These are phyloP conservation scores for Butyriboletus loyo DNA, from an alignment of 768 basidiomycete species.

Conservation along the genomic window DNA sequence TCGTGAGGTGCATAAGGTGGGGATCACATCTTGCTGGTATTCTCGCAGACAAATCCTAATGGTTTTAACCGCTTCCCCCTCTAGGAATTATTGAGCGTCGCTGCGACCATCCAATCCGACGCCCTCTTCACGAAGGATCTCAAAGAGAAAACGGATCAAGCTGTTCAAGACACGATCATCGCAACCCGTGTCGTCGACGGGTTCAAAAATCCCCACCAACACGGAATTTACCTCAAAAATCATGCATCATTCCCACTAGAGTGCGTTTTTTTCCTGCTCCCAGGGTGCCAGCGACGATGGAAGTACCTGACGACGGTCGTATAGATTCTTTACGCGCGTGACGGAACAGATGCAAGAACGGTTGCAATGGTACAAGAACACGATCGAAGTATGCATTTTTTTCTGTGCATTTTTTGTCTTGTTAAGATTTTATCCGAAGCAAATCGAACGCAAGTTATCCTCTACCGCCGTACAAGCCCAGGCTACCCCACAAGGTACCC, in stretches of 20 bases:
- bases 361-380: conserved; percentile 74
- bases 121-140: conserved; percentile 64
- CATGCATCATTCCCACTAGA: conserved; percentile 81
- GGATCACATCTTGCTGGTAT: neutral
- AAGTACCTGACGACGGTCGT: neutral
- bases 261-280: conserved; percentile 39
- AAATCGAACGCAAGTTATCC: conserved; percentile 78
- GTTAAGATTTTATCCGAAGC: conserved; percentile 11
- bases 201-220: conserved; percentile 71
- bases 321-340: conserved; percentile 70
- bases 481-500: conserved; percentile 69
- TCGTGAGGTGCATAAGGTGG: conserved; percentile 63
- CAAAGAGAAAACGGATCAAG: conserved; percentile 70
- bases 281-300: neutral
- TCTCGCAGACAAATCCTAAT: neutral
- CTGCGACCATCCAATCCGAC: conserved; percentile 65
- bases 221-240: conserved; percentile 68
- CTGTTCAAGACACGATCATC: conserved; percentile 76
- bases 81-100: conserved; percentile 64
- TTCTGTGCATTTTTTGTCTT: neutral
- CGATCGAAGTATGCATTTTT: conserved; percentile 59
- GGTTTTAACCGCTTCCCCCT: neutral
- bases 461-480: conserved; percentile 63
- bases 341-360: conserved; percentile 70
- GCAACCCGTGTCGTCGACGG: conserved; percentile 77